Conservation (phyloP, 768 basidiomycete genomes). For the Russula lepida region DNA sequence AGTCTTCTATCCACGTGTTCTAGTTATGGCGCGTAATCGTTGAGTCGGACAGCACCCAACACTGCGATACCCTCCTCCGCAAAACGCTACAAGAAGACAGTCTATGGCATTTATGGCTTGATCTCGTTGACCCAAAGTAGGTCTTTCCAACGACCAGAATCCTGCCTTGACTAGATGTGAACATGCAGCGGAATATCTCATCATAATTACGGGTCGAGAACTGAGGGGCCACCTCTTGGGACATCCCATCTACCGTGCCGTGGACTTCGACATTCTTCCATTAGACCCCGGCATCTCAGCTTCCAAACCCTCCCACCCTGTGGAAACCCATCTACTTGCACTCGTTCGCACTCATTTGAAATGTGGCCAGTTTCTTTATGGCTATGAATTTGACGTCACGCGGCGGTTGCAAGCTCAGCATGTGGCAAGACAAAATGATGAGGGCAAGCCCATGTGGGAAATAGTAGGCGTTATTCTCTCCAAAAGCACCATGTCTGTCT, state of each 20-base stretch:
- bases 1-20: slow-evolving; percentile 21
- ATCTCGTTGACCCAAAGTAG: slow-evolving; percentile 70
- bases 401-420: slow-evolving; percentile 80
- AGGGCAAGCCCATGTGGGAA: slow-evolving; percentile 62
- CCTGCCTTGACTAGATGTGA: background rate
- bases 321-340: slow-evolving; percentile 80
- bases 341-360: slow-evolving; percentile 80
- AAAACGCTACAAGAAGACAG: slow-evolving; percentile 50
- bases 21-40: slow-evolving; percentile 2
- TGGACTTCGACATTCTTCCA: slow-evolving; percentile 87
- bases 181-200: slow-evolving; percentile 78
- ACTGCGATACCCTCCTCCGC: slow-evolving; percentile 40
- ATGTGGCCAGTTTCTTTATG: slow-evolving; percentile 78
- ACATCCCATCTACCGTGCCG: slow-evolving; percentile 81
- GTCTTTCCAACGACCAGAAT: slow-evolving; percentile 21
- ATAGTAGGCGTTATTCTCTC: slow-evolving; percentile 41
- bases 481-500: background rate
- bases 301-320: slow-evolving; percentile 65
- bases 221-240: slow-evolving; percentile 72
- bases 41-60: slow-evolving; percentile 12
- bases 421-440: slow-evolving; percentile 43
- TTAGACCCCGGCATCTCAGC: slow-evolving; percentile 63
- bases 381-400: slow-evolving; percentile 87
- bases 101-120: slow-evolving; percentile 71
- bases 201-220: slow-evolving; percentile 79